Conservation (phyloP, 495 filamentous ascomycete genomes). For the Coniosporium apollinis region DNA sequence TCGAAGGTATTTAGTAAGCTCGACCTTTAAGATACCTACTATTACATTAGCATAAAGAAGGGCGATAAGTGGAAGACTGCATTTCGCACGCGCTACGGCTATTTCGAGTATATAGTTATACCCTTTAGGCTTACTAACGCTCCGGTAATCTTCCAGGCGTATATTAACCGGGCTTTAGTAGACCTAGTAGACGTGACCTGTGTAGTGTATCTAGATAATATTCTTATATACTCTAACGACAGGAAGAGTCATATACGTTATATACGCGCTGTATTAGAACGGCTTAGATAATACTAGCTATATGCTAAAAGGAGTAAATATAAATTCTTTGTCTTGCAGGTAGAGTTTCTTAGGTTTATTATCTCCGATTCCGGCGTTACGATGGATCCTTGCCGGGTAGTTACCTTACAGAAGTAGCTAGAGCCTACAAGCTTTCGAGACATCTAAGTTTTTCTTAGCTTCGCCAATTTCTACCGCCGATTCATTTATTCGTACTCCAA, state of each 20-base stretch:
- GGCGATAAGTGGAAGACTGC: constrained; percentile 6
- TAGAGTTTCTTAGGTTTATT: constrained; percentile 20
- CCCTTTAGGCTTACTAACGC: constrained; percentile 6
- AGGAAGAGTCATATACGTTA: constrained; percentile 1
- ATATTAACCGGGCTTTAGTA: constrained; percentile 4
- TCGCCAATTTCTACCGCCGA: constrained; percentile 12
- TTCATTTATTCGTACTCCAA: constrained; percentile 11
- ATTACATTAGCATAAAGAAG: constrained; percentile 7
- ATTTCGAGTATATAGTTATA: constrained; percentile 6
- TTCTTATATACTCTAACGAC: constrained; percentile 6
- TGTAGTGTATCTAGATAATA: constrained; percentile 7
- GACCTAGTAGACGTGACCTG: constrained; percentile 5
- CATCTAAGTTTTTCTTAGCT: constrained; percentile 12
- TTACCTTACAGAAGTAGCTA: constrained; percentile 5
- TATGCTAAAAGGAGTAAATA: constrained; percentile 18
- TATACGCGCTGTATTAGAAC: constrained; percentile 1
- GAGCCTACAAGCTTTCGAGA: constrained; percentile 7
- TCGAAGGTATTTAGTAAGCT: constrained; percentile 8
- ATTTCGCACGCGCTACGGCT: constrained; percentile 4
- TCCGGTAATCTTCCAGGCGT: constrained; percentile 2
- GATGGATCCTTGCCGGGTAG: constrained; percentile 18
- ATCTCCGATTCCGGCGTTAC: constrained; percentile 14
- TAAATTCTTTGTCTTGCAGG: constrained; percentile 17
- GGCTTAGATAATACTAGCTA: constrained; percentile 5
- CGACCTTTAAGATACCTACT: constrained; percentile 8